Evolutionary conservation across 2,329 filamentous ascomycete genomes (phyloP), one percentile per base, ranked within the genome.

Genomic region (Fusarium abutilonis): DNA sequence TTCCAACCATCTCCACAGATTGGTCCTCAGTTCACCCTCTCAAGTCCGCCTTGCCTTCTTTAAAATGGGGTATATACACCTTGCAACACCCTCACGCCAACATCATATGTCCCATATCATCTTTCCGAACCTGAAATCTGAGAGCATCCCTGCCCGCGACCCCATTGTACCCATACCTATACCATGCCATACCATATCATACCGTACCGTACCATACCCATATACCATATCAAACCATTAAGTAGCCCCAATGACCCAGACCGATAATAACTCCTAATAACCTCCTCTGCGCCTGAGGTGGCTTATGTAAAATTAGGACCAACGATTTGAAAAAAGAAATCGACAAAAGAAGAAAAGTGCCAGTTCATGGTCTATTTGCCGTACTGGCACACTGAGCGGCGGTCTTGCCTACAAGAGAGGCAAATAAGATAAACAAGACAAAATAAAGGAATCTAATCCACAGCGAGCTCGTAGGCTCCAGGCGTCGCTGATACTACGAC

Each of bases 1-100:
- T 46, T 50, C 51, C 57, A 56, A 35, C 47, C 40, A 36, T 39
- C 49, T 35, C 48, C 40, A 28, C 52, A 56, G 36, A 31, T 19
- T 46, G 40, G 28, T 52, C 49, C 53, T 38, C 32, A 60, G 26
- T 26, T 52, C 47, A 49, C 57, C 48, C 13, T 11, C 13, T 13
- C 13, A 34, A 53, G 15, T 44, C 54, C 46, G 35, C 46, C 42
- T 50, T 58, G 43, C 53, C 41, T 67, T 54, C 48, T 61, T 64
- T 60, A 59, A 74, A 72, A 69, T 71, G 72, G 72, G 72, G 72
- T 74, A 74, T 74, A 74, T 72, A 70, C 72, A 57, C 62, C 70
- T 59, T 52, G 28, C 62, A 71, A 64, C 57, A 68, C 56, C 62
- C 57, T 48, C 61, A 34, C 56, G 51, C 64, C 61, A 29, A 42